These are phyloP conservation scores for Trypanosoma boissoni DNA, from an alignment of 208 protist species.

Conservation along the genomic window DNA sequence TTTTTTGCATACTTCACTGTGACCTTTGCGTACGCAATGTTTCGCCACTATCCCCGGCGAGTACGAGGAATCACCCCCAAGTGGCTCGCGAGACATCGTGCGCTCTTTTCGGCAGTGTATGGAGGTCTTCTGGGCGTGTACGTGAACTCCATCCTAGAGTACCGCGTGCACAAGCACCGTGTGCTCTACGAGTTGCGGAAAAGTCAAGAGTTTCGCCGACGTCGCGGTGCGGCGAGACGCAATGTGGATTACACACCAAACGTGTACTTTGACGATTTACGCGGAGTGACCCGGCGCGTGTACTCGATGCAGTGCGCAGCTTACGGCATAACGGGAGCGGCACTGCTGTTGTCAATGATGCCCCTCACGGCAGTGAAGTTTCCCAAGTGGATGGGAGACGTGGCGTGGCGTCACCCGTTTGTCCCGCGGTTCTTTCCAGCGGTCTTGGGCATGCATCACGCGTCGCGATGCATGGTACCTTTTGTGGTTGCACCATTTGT, in stretches of 20 bases:
- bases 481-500: constrained; percentile 84
- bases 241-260: constrained; percentile 60
- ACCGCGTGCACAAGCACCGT: constrained; percentile 71
- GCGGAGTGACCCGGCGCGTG: constrained; percentile 74
- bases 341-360: constrained; percentile 57
- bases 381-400: constrained; percentile 87
- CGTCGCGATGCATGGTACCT: constrained; percentile 76
- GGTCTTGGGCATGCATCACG: constrained; percentile 74
- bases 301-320: constrained; percentile 61
- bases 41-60: constrained; percentile 76
- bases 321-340: constrained; percentile 49
- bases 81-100: constrained; percentile 78
- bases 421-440: constrained; percentile 83
- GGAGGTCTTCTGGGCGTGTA: constrained; percentile 67
- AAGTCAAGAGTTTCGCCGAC: constrained; percentile 68
- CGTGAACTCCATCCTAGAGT: constrained; percentile 70
- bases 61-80: constrained; percentile 72
- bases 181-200: constrained; percentile 77
- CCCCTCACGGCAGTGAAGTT: constrained; percentile 73
- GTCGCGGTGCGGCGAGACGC: constrained; percentile 54
- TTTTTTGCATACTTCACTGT: constrained; percentile 77
- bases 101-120: constrained; percentile 70
- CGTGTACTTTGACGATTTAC: constrained; percentile 72
- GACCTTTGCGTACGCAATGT: constrained; percentile 77
- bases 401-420: constrained; percentile 81